phyloP scores from a whole-genome alignment of 768 basidiomycete species.

The Pleurotus sapidus region DNA sequence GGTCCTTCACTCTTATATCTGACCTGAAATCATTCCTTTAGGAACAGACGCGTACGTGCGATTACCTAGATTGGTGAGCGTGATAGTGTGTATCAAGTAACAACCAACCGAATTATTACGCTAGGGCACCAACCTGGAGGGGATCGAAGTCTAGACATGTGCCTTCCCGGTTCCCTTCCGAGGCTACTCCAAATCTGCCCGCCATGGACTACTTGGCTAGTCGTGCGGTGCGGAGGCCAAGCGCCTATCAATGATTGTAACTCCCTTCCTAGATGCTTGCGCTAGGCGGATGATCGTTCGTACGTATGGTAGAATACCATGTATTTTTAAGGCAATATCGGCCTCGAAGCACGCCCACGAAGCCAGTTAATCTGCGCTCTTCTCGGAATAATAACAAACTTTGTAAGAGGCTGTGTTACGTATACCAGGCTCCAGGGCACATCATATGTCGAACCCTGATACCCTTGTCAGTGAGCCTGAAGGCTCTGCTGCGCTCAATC shows the following conservation, averaged over 20 bases:
- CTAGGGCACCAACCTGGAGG: slow-evolving; percentile 84
- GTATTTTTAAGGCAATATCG: too few relatives aligned
- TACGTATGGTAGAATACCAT: too few relatives aligned
- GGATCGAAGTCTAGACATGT: slow-evolving; percentile 63
- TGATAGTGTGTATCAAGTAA: neutral
- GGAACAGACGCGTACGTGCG: slow-evolving; percentile 83
- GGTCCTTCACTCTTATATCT: neutral
- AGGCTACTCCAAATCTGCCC: too few relatives aligned
- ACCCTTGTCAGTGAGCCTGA: neutral
- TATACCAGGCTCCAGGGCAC: neutral
- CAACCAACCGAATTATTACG: neutral
- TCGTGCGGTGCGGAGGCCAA: too few relatives aligned
- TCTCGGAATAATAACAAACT: neutral
- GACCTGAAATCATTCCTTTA: slow-evolving; percentile 21
- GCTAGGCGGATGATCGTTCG: too few relatives aligned
- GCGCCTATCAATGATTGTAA: too few relatives aligned
- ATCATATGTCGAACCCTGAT: neutral
- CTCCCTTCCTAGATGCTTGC: too few relatives aligned
- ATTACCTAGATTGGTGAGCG: slow-evolving; percentile 73
- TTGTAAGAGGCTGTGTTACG: slow-evolving; percentile 4
- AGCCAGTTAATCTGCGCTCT: neutral
- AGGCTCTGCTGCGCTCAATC: slow-evolving; percentile 1
- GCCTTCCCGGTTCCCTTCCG: neutral
- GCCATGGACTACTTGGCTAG: too few relatives aligned
- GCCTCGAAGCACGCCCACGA: too few relatives aligned